Percentiles rank a stretch among this genome's conserved stretches.
Conservation (phyloP, 2,329 filamentous ascomycete genomes). For the Seiridium unicorne region DNA sequence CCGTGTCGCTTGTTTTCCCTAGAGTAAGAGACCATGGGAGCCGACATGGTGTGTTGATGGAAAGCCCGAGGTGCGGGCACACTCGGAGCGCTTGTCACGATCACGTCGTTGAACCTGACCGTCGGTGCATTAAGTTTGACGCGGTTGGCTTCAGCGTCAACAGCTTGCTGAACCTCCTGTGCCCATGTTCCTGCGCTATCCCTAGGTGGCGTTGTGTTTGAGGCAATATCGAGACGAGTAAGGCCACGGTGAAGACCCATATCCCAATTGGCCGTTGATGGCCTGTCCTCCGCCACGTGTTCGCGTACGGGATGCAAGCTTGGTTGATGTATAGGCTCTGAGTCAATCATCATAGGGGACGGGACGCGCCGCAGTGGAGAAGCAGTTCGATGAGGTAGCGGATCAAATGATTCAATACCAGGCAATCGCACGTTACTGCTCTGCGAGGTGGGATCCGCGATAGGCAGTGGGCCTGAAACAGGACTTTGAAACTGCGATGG, state of each 20-base stretch:
- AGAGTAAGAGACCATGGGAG: conserved; percentile 53
- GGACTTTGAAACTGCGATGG: conserved; percentile 56
- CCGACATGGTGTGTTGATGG: conserved; percentile 61
- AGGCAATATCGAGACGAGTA: conserved; percentile 63
- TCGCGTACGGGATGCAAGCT: conserved; percentile 28
- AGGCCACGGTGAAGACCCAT: conserved; percentile 64
- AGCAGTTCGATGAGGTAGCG: conserved; percentile 61
- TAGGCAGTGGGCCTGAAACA: conserved; percentile 50
- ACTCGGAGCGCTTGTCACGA: conserved; percentile 19
- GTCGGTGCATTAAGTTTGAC: conserved; percentile 42
- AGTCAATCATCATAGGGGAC: conserved; percentile 78
- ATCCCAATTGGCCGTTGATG: conserved; percentile 60
- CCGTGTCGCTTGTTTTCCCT: conserved; percentile 65
- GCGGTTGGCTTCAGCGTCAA: conserved; percentile 54
- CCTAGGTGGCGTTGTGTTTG: conserved; percentile 42
- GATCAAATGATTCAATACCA: conserved; percentile 89
- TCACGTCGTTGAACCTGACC: conserved; percentile 54
- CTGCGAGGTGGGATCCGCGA: conserved; percentile 41
- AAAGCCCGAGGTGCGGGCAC: conserved; percentile 24
- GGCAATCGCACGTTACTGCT: conserved; percentile 70
- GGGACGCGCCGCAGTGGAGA: conserved; percentile 63
- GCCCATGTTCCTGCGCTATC: conserved; percentile 57
- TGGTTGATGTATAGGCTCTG: conserved; percentile 37
- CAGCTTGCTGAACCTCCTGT: conserved; percentile 52
- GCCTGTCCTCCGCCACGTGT: conserved; percentile 42